Evolutionary conservation across 2,329 filamentous ascomycete genomes (phyloP).

Genomic region (Paecilomyces dactylethromorphus): DNA sequence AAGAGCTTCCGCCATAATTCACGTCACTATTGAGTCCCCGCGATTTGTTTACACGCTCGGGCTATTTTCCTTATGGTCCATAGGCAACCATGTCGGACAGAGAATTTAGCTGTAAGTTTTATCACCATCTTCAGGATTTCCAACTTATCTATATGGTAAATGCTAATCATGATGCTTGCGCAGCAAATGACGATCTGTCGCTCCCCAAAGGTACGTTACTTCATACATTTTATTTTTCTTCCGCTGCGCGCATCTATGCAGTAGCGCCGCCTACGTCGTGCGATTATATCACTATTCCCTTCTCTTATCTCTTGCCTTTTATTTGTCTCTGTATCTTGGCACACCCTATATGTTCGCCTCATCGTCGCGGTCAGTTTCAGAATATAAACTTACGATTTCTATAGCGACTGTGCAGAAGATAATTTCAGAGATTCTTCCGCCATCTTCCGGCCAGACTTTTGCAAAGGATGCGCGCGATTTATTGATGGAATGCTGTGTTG

Average conservation of each 20-base stretch:
- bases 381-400: background rate
- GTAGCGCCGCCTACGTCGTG: background rate
- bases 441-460: slow-evolving; percentile 72
- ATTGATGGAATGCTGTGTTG: slow-evolving; percentile 96
- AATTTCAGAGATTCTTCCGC: slow-evolving; percentile 83
- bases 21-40: background rate
- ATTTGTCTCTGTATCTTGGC: background rate
- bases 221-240: background rate
- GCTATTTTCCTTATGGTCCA: background rate
- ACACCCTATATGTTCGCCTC: background rate
- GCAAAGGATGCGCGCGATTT: slow-evolving; percentile 93
- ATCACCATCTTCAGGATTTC: slow-evolving; percentile 3
- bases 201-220: slow-evolving; percentile 48
- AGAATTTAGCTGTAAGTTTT: slow-evolving; percentile 44
- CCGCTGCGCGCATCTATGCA: background rate
- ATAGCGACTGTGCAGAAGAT: slow-evolving; percentile 71
- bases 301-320: background rate
- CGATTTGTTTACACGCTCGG: background rate
- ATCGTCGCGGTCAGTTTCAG: background rate
- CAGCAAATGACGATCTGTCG: slow-evolving; percentile 54
- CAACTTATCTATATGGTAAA: slow-evolving; percentile 3
- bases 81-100: slow-evolving; percentile 46
- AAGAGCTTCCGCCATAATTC: slow-evolving; percentile 3
- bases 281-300: background rate
- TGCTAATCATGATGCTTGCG: background rate